These are phyloP conservation scores for Ustilago bromivora DNA, from an alignment of 1,284 basidiomycete species.

Conservation along the genomic window DNA sequence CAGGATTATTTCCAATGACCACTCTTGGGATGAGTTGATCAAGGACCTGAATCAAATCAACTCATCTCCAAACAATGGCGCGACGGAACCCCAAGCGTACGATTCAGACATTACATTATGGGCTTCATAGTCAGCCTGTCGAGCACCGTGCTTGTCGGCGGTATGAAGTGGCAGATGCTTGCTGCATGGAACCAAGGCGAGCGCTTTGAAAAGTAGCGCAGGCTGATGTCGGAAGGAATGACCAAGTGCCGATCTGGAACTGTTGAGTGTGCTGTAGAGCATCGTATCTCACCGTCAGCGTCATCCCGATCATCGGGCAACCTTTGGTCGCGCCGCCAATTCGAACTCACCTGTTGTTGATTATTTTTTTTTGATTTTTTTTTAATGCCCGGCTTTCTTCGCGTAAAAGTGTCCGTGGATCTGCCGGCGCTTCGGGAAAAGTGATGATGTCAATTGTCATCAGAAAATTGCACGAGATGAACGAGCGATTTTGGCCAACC, in stretches of 20 bases:
- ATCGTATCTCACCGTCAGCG: not conserved
- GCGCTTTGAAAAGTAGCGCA: too few relatives aligned
- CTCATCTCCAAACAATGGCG: too few relatives aligned
- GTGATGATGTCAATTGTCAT: not conserved
- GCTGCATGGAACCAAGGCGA: too few relatives aligned
- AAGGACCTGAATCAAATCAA: too few relatives aligned
- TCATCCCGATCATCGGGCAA: not conserved
- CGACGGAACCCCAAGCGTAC: too few relatives aligned
- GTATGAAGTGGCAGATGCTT: too few relatives aligned
- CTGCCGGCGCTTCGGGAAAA: slow-evolving; percentile 1
- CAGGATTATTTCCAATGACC: not conserved
- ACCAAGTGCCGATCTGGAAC: not conserved
- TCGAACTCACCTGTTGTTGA: too few relatives aligned
- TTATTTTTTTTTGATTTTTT: not conserved
- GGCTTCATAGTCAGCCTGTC: too few relatives aligned
- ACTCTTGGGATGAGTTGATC: not conserved
- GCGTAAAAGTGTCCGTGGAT: not conserved
- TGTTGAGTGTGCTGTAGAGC: not conserved
- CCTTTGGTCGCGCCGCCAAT: not conserved
- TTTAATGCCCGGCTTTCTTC: not conserved
- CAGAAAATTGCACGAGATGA: not conserved
- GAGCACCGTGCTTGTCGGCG: too few relatives aligned
- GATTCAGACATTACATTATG: too few relatives aligned
- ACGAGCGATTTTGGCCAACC: not conserved
- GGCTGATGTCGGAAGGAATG: not conserved